Conservation (phyloP, 1,284 basidiomycete genomes). For the Fomitopsis betulina region DNA sequence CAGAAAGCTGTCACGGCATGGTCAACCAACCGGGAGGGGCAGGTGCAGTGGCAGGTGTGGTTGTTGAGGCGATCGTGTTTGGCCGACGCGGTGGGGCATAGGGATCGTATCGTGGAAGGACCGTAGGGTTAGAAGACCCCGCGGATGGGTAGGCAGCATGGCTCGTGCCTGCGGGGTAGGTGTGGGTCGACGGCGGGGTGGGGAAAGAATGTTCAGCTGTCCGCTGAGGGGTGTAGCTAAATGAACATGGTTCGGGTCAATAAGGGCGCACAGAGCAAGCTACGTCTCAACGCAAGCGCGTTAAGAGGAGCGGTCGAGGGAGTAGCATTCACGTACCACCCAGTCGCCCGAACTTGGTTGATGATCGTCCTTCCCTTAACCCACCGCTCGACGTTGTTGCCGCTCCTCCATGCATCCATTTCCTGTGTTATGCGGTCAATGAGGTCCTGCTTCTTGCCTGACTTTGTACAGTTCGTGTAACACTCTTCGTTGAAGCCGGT, state of each 20-base stretch:
- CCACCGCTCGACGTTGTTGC: constrained; percentile 58
- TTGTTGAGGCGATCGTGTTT: constrained; percentile 21
- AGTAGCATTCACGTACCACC: constrained; percentile 46
- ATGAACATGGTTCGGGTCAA: background rate
- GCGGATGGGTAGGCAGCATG: constrained; percentile 10
- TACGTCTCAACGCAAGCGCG: background rate
- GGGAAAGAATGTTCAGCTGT: constrained; percentile 13
- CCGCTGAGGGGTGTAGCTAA: constrained; percentile 1
- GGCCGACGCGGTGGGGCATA: constrained; percentile 55
- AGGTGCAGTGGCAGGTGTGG: constrained; percentile 24
- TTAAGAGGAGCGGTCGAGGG: background rate
- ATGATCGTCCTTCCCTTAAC: constrained; percentile 58
- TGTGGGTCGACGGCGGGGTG: constrained; percentile 8
- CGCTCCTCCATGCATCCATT: constrained; percentile 55
- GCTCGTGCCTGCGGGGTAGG: constrained; percentile 12
- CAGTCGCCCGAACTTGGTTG: constrained; percentile 52
- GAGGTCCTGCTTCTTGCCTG: constrained; percentile 82
- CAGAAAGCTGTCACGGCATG: constrained; percentile 14
- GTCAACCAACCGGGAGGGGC: constrained; percentile 29
- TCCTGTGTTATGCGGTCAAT: constrained; percentile 62
- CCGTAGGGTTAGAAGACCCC: constrained; percentile 7
- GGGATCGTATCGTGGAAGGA: constrained; percentile 51
- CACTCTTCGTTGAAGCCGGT: constrained; percentile 72
- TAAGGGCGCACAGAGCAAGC: background rate
- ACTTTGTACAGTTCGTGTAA: constrained; percentile 58